Evolutionary conservation across 305 asterid species (phyloP), one percentile per base, ranked within the genome.

Genomic region (Fraxinus nigra): DNA sequence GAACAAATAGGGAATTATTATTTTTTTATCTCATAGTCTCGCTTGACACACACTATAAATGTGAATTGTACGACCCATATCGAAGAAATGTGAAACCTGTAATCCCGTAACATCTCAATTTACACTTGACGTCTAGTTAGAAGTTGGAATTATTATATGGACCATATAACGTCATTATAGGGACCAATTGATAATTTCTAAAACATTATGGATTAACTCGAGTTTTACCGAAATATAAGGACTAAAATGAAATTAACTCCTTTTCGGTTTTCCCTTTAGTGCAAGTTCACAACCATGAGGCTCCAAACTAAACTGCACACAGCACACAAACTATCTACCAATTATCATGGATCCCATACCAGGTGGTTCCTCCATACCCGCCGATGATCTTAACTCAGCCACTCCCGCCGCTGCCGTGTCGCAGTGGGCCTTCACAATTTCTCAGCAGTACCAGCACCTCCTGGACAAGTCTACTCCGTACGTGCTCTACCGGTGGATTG

Each of bases 401-500:
- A 34, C 85, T 38, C 54, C 82, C n/a, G 33, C 78, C 79, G 69
- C 76, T 35, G 54, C 81, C 67, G 16, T 82, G 61, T 81, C 86
- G 3, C 81, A 56, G 63, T 84, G 83, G 87, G 87, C 61, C 43
- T 51, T 81, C 76, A 51, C 85, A 16, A 75, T 86, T 33, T 87
- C 91, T 65, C 91, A 80, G 73, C 87, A 89, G 5, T 90, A 75
- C 87, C 92, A 89, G 82, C 90, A 86, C 86, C 82, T 88, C 18
- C 32, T 92, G 33, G 96, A 92, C 85, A 89, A 90, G 86, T 84
- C 90, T 35, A 90, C 92, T 11, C 94, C 93, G 10, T 79, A 26
- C 86, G 48, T 87, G 33, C 81, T 88, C 54, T 84, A 89, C 89
- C 92, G 93, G 43, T 92, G 94, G 94, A 86, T 87, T 87, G 91